Evolutionary conservation across 768 basidiomycete species (phyloP), one percentile per base, ranked within the genome.

Genomic region (Boletus patriciae): DNA sequence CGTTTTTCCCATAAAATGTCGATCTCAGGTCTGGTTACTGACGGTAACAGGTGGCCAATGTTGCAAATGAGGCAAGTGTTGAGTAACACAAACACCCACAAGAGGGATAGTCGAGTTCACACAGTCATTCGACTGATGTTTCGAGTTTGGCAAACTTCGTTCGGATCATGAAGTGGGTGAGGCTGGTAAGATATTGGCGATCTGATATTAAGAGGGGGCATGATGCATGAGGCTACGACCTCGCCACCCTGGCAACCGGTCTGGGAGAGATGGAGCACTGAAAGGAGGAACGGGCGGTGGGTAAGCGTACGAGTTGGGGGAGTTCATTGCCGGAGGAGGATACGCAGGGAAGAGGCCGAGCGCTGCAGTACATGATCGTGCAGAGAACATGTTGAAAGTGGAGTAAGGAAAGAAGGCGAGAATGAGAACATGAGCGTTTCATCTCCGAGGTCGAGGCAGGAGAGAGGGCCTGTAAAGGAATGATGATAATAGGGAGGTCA

Each of bases 401-500:
- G 71, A 69, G 67, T 60, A n/a, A 60, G 54, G 38, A 59, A 60
- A 68, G 67, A 50, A 53, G 53, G 55, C 33, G 31, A 62, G 64
- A 54, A 56, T 37, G 45, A 6, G 55, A 65, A 71, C 70, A 73
- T 70, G 70, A 72, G 68, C 45, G 62, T 38, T 73, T 72, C 70
- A 72, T 72, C 51, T 72, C 70, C 70, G 70, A 72, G 62, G 70
- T 62, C 50, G 57, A 64, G 66, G 64, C 52, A 54, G 61, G 58
- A 61, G 60, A 60, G 64, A 50, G 58, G 33, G 34, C 58, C 54
- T 19, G 55, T 49, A 55, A 66, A 57, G 60, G 62, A 49, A 59
- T 56, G 61, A 60, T 56, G 60, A 59, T 60, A 60, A 59, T 58
- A 55, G 52, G 59, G 55, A 58, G 54, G 66, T 58, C 54, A 62